phyloP scores from a whole-genome alignment of 768 basidiomycete species.

The Tricholoma hemisulphureum region DNA sequence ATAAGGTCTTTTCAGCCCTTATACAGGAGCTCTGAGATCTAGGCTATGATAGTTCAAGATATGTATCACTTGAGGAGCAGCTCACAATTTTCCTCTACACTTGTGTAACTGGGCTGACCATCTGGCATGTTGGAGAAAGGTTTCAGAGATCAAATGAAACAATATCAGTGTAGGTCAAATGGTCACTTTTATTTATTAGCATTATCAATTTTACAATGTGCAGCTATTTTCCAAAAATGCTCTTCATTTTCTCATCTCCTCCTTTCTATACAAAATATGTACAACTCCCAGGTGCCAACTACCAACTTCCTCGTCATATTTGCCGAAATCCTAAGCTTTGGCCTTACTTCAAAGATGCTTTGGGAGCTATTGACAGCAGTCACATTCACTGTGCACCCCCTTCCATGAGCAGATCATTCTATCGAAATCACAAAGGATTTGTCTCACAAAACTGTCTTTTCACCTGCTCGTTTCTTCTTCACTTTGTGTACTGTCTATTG shows the following conservation, averaged over 20 bases:
- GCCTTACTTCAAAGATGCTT: conserved; percentile 21
- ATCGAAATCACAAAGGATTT: no score
- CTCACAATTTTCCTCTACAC: conserved; percentile 26
- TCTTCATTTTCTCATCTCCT: no score
- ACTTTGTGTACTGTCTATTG: conserved; percentile 23
- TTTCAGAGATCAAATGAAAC: conserved; percentile 22
- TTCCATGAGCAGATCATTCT: no score
- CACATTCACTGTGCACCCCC: conserved; percentile 4
- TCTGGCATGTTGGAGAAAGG: conserved; percentile 22
- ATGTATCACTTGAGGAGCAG: conserved; percentile 17
- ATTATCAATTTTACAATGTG: no score
- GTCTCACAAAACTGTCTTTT: no score
- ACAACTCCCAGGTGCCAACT: no score
- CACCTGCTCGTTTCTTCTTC: no score
- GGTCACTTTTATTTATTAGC: not conserved
- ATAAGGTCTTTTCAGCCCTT: not conserved
- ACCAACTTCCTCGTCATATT: no score
- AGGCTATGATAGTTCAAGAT: not conserved
- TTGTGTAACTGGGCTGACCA: conserved; percentile 19
- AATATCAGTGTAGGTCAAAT: not conserved
- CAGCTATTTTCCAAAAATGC: no score
- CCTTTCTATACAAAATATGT: no score
- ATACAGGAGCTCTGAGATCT: not conserved
- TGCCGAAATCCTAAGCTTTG: conserved; percentile 14
- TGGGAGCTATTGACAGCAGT: conserved; percentile 21